phyloP scores from a whole-genome alignment of 768 basidiomycete genomes.

The Nidularia pulvinata region DNA sequence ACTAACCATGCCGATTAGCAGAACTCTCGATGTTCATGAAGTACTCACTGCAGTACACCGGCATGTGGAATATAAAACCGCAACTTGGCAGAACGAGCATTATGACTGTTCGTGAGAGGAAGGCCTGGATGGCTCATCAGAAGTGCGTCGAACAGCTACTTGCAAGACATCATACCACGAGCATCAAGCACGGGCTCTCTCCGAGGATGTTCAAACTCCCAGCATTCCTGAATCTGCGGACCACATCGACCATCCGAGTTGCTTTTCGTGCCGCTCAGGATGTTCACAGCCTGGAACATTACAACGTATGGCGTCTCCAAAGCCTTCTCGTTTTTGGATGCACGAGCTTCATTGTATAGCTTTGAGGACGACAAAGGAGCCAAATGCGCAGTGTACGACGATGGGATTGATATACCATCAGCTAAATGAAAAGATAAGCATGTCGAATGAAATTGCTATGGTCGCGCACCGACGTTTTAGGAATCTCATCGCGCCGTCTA shows the following conservation, averaged over 20 bases:
- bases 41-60: conserved; percentile 75
- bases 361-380: conserved; percentile 95
- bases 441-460: background rate
- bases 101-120: conserved; percentile 95
- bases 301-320: conserved; percentile 98
- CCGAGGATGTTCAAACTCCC: conserved; percentile 96
- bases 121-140: conserved; percentile 51
- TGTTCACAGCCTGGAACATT: conserved; percentile 94
- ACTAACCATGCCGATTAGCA: conserved; percentile 18
- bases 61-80: conserved; percentile 95
- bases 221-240: conserved; percentile 88
- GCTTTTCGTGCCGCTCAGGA: conserved; percentile 69
- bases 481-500: conserved; percentile 94
- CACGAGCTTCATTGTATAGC: conserved; percentile 81
- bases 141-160: background rate
- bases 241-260: conserved; percentile 69
- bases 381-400: conserved; percentile 93
- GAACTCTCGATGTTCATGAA: background rate
- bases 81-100: conserved; percentile 83
- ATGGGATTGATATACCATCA: conserved; percentile 93
- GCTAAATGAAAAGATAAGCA: conserved; percentile 40
- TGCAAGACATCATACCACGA: conserved; percentile 47
- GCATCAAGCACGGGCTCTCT: conserved; percentile 74
- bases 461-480: conserved; percentile 70
- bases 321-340: conserved; percentile 64